Conservation (phyloP, 106 monocot genomes). For the Dioscorea dumetorum region DNA sequence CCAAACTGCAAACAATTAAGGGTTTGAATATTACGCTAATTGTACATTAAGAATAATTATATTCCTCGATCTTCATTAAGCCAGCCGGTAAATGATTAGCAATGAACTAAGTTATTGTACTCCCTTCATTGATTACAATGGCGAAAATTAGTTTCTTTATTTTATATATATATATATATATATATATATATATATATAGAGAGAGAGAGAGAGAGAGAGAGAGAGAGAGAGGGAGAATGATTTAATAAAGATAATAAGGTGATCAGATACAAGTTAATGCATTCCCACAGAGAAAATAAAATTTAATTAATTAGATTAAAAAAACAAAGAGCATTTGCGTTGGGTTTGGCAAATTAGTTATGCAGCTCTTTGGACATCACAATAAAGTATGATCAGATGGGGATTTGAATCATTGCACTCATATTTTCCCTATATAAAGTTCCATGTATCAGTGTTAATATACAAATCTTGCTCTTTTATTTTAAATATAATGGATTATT, state of each 20-base stretch:
- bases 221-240: background rate
- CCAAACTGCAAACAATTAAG: background rate
- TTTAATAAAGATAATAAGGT: background rate
- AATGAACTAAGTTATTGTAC: background rate
- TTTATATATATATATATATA: too few species aligned
- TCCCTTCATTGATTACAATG: background rate
- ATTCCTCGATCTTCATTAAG: background rate
- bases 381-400: background rate
- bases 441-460: too few species aligned
- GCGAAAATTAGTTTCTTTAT: background rate
- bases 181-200: too few species aligned
- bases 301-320: background rate
- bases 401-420: background rate
- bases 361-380: background rate
- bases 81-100: background rate
- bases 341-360: background rate
- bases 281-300: conserved; percentile 3
- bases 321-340: background rate
- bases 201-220: too few species aligned
- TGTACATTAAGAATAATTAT: background rate
- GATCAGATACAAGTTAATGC: background rate
- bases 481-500: too few species aligned
- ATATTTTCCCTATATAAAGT: too few species aligned
- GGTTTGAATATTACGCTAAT: background rate
- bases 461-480: too few species aligned